Evolutionary conservation across 202 grass and related monocot species (phyloP).

Genomic region (Elaeis oleifera): DNA sequence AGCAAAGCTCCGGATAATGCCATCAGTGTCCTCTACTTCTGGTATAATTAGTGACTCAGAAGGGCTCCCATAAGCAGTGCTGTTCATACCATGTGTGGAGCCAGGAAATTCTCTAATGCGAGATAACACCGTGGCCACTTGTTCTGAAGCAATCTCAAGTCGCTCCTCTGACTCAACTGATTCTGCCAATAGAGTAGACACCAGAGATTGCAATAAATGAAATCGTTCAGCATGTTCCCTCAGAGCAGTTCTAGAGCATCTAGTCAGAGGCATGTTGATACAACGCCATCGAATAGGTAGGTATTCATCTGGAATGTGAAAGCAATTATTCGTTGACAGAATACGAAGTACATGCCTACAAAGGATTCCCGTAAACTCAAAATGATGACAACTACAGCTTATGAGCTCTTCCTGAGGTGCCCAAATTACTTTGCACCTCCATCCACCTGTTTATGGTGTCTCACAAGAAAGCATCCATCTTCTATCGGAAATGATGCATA

Average conservation of each 20-base stretch:
- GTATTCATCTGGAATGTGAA: not conserved
- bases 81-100: too few species aligned
- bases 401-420: not conserved
- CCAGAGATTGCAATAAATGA: too few species aligned
- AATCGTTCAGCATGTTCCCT: too few species aligned
- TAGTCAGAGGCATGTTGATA: not conserved
- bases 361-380: constrained; percentile 3
- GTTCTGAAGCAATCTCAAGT: too few species aligned
- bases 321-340: not conserved
- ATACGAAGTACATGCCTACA: constrained; percentile 2
- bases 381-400: constrained; percentile 1
- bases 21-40: too few species aligned
- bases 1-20: too few species aligned
- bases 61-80: too few species aligned
- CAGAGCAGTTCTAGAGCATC: not conserved
- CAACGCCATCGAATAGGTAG: not conserved
- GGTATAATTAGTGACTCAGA: too few species aligned
- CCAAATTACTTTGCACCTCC: constrained; percentile 1
- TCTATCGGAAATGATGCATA: constrained; percentile 7
- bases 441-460: constrained; percentile 1
- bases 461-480: not conserved
- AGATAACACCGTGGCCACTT: too few species aligned
- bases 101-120: too few species aligned
- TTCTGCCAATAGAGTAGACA: too few species aligned
- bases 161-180: too few species aligned